phyloP scores from a whole-genome alignment of 371 early-diverging fungal genomes.

The Mortierella sp. region DNA sequence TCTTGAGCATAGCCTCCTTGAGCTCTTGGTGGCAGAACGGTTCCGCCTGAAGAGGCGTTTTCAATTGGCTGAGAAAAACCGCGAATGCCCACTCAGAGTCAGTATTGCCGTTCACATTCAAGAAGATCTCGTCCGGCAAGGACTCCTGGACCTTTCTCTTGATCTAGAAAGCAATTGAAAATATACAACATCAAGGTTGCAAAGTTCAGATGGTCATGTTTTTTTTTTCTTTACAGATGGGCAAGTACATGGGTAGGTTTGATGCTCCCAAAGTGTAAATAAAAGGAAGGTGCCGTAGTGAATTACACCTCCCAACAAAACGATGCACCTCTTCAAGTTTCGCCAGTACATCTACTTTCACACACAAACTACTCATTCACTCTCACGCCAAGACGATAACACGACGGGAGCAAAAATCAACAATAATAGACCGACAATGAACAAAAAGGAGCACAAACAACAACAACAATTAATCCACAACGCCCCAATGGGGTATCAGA shows the following conservation, averaged over 20 bases:
- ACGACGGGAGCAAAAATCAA: not conserved
- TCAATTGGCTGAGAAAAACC: conserved; percentile 82
- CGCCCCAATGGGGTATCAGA: not conserved
- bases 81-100: conserved; percentile 93
- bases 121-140: conserved; percentile 78
- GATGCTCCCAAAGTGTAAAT: not conserved
- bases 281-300: not conserved
- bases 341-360: not conserved
- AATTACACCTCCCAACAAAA: not conserved
- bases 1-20: conserved; percentile 80
- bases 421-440: not conserved
- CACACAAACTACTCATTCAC: not conserved
- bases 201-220: not conserved
- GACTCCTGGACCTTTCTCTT: conserved; percentile 77
- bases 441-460: not conserved
- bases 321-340: not conserved
- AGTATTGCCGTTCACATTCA: conserved; percentile 84
- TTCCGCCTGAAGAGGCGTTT: conserved; percentile 24
- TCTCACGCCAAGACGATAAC: not conserved
- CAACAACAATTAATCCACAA: not conserved
- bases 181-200: not conserved
- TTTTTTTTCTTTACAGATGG: conserved; percentile 3
- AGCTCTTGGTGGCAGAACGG: conserved; percentile 63
- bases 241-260: not conserved
- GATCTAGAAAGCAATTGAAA: conserved; percentile 60